Conservation (phyloP, 768 basidiomycete genomes). For the Lyophyllum semitale region DNA sequence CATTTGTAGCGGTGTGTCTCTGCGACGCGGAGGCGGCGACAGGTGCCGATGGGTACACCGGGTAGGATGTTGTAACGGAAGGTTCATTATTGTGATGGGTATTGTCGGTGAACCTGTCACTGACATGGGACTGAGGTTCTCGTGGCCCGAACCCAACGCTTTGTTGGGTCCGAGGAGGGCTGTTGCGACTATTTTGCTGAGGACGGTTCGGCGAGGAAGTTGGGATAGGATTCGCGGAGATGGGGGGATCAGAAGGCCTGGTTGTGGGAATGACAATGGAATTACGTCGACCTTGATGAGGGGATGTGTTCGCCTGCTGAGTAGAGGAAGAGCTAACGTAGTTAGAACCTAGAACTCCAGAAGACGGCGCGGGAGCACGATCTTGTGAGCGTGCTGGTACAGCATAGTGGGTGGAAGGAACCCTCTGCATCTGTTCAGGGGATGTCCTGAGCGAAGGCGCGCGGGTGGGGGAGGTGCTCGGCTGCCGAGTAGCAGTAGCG, state of each 20-base stretch:
- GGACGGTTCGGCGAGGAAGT: neutral
- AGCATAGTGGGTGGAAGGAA: neutral
- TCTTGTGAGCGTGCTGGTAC: neutral
- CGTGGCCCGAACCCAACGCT: conserved; percentile 1
- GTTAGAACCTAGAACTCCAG: neutral
- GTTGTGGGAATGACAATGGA: neutral
- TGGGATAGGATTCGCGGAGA: neutral
- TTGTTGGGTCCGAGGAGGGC: neutral
- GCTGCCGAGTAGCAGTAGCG: neutral
- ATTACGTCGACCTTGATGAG: conserved; percentile 3
- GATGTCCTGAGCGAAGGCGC: neutral
- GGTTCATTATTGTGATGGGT: neutral
- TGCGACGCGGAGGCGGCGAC: neutral
- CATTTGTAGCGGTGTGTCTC: neutral
- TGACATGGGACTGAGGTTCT: neutral
- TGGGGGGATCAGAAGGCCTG: neutral
- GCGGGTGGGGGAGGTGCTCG: neutral
- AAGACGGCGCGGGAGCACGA: neutral
- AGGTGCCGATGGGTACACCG: neutral
- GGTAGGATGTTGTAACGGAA: neutral
- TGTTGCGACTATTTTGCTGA: neutral
- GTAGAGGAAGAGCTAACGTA: conserved; percentile 2
- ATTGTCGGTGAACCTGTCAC: neutral
- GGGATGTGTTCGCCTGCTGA: neutral
- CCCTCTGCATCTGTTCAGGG: conserved; percentile 2